Base-by-base conservation (phyloP, 2,329 filamentous ascomycete species). In the Alternaria dauci region DNA sequence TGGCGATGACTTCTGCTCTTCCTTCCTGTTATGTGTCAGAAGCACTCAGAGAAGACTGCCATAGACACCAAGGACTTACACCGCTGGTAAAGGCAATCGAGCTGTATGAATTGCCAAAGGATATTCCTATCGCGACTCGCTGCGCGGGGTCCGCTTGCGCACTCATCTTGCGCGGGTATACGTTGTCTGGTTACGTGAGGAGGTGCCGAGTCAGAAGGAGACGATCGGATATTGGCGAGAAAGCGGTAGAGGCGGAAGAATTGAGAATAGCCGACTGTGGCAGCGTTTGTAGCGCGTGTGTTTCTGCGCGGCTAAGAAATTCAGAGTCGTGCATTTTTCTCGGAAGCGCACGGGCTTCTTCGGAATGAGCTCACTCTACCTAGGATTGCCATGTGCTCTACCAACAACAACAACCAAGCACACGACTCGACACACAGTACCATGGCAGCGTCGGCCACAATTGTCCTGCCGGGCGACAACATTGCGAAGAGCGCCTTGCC, bases 91-190 rank as follows among this genome's bases (percentile, higher is more conserved):
- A 93, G 73, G 94, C 94, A 82, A 99, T 97, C 62, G 93, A 97
- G 84, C 93, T 96, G 89, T 97, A 96, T 64, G 93, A 94, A 85
- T 98, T 99, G 82, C 95, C 95, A 85, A 98, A 97, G 70, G 94
- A 91, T 78, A 99, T 93, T 79, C 95, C 95, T 82, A 99, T 98
- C 78, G 91, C 92, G 74, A 85, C 85, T 73, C 86, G 82, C 79
- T 86, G 83, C 72, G 76, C 79, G 76, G 78, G 79, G 71, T 75
- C 79, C 75, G 79, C 81, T 78, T 82, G 85, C 80, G 72, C 82
- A 78, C 80, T 85, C 83, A 83, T 87, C 30, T 58, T 61, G 54
- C 56, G 55, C 54, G 66, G 50, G 58, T 50, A 46, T 42, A 32
- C 36, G 61, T 38, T 20, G 47, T 38, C 36, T 47, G 50, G 34